Conservation (phyloP, 495 filamentous ascomycete species). For the Bacidia rubella region DNA sequence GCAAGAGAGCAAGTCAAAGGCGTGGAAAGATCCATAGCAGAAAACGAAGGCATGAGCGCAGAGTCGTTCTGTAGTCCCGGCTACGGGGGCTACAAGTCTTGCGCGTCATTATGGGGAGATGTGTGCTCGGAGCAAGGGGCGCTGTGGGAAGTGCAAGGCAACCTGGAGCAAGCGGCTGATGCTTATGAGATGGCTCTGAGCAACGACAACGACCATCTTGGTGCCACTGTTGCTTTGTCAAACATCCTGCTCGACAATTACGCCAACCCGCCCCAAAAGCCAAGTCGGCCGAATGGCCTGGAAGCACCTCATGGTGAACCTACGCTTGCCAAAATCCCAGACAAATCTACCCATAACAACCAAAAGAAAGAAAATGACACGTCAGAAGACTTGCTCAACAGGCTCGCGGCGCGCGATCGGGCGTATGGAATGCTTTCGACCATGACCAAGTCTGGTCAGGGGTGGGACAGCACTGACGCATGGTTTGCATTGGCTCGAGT, state of each 20-base stretch:
- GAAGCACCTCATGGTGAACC: constrained; percentile 4
- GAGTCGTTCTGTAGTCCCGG: constrained; percentile 42
- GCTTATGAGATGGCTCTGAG: constrained; percentile 70
- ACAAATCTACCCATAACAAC: neutral
- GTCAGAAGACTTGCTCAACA: constrained; percentile 18
- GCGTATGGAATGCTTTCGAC: constrained; percentile 69
- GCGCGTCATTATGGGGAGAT: constrained; percentile 71
- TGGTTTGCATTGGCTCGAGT: constrained; percentile 81
- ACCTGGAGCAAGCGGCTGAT: constrained; percentile 51
- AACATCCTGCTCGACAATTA: constrained; percentile 82
- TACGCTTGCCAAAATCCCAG: constrained; percentile 4
- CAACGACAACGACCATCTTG: constrained; percentile 59
- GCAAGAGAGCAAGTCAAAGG: constrained; percentile 52
- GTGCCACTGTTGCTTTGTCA: constrained; percentile 68
- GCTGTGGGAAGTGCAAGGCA: constrained; percentile 31
- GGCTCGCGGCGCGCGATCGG: constrained; percentile 46
- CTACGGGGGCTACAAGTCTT: constrained; percentile 62
- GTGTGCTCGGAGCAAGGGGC: constrained; percentile 55
- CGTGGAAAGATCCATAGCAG: constrained; percentile 30
- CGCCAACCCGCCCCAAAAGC: constrained; percentile 37
- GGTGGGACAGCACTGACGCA: constrained; percentile 89
- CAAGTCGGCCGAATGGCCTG: constrained; percentile 11
- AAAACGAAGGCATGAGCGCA: constrained; percentile 33
- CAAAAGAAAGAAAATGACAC: neutral
- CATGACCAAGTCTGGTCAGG: constrained; percentile 70